A percentile compares a stretch with the other conserved stretches of the same genome.
Evolutionary conservation across 176 grass and related monocot species (phyloP).

Genomic region (Secale cereale): DNA sequence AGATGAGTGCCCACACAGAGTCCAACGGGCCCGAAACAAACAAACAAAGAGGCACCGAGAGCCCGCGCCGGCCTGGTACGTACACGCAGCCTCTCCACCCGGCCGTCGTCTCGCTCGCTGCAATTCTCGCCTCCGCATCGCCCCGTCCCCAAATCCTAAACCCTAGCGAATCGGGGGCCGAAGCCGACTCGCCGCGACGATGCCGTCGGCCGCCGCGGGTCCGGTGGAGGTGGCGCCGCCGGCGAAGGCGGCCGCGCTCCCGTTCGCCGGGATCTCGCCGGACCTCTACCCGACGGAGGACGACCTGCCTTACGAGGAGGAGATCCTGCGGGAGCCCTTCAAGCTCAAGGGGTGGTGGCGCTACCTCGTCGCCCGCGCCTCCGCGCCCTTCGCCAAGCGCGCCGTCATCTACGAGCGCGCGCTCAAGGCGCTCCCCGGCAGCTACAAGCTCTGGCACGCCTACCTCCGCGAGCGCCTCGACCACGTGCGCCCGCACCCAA

Average conservation of each 20-base stretch:
- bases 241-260: not conserved
- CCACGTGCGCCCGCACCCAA: slow-evolving; percentile 56
- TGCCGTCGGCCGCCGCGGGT: slow-evolving; percentile 30
- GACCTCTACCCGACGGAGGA: slow-evolving; percentile 72
- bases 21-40: not conserved
- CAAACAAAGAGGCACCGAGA: not conserved
- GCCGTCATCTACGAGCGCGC: slow-evolving; percentile 78
- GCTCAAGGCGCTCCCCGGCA: slow-evolving; percentile 69
- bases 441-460: slow-evolving; percentile 87
- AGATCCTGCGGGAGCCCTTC: slow-evolving; percentile 77
- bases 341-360: slow-evolving; percentile 86
- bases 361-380: slow-evolving; percentile 73
- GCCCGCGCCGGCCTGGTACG: not conserved
- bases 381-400: slow-evolving; percentile 66
- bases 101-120: not conserved
- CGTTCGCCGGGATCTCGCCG: slow-evolving; percentile 35
- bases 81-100: not conserved
- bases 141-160: not conserved
- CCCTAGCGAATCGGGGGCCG: slow-evolving; percentile 22
- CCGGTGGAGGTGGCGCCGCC: slow-evolving; percentile 13
- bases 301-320: slow-evolving; percentile 78
- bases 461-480: slow-evolving; percentile 87
- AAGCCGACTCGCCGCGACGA: not conserved
- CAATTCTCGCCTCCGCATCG: not conserved
- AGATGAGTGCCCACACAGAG: not conserved